Evolutionary conservation across 1,284 basidiomycete species (phyloP), one percentile per base, ranked within the genome.

Genomic region (Inonotus obliquus): DNA sequence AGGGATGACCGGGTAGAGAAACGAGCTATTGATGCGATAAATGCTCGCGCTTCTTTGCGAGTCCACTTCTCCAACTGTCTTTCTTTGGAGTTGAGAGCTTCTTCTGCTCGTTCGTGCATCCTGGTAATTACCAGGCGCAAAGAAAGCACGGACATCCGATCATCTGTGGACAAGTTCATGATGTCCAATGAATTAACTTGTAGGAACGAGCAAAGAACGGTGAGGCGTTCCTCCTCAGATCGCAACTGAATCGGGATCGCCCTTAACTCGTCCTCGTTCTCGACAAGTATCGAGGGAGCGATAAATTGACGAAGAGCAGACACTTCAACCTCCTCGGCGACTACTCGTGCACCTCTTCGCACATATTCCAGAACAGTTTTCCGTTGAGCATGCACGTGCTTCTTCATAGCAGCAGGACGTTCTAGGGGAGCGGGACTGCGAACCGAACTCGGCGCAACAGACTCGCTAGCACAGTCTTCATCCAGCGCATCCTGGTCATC

Each of bases 61-160:
- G 85, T 87, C 92, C 92, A 94, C 53, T 80, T 79, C 69, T 87
- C 86, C 63, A 77, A 77, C 63, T 84, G 79, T 35, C 81, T 77
- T 21, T 83, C 83, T 67, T 79, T 83, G 64, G 74, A 81, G 21
- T 73, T 70, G 0, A 67, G 73, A 21, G 70, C 75, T 65, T 81
- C 82, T 58, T 75, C 66, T 38, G 82, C 80, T 21, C 87, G 80
- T 2, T 67, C 65, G 63, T 83, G 78, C 41, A 86, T 72, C 1
- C 72, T 79, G 25, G 68, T 75, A 1, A 85, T 72, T 7, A 87
- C 77, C 82, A 84, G 88, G 41, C 90, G 80, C 55, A 88, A 66
- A 27, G 81, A 77, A 9, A 91, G 74, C 2, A 80, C 80, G 2
- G 78, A 72, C 54, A 83, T 67, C 19, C 87, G 69, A 57, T 75